These are phyloP conservation scores for Apiotrichum veenhuisii DNA, from an alignment of 1,284 basidiomycete genomes.

Conservation along the genomic window DNA sequence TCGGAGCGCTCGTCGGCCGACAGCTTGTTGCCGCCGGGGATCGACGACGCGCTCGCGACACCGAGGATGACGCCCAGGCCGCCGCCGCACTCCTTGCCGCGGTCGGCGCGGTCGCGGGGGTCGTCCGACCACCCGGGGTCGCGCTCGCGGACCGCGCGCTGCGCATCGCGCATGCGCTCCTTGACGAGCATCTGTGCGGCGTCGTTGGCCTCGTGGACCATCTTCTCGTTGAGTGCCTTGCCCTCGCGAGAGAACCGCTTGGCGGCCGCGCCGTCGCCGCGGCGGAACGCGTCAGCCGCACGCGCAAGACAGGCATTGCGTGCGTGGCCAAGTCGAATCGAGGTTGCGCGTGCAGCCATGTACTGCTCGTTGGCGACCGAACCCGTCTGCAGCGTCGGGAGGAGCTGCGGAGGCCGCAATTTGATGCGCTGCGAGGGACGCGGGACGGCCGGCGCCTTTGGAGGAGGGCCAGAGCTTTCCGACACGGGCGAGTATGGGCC, in stretches of 20 bases:
- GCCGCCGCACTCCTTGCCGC: conserved; percentile 74
- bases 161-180: conserved; percentile 70
- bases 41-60: conserved; percentile 61
- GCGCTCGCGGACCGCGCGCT: conserved; percentile 66
- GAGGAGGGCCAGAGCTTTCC: not conserved
- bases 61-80: conserved; percentile 81
- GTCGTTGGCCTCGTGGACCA: conserved; percentile 74
- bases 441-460: conserved; percentile 53
- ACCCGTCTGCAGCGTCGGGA: conserved; percentile 85
- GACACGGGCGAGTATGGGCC: conserved; percentile 14
- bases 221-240: conserved; percentile 84
- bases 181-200: conserved; percentile 74
- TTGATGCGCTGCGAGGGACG: conserved; percentile 76
- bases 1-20: conserved; percentile 79
- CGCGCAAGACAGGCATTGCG: conserved; percentile 91
- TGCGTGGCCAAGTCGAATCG: conserved; percentile 84
- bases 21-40: conserved; percentile 55
- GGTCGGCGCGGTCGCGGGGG: conserved; percentile 66
- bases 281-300: conserved; percentile 90
- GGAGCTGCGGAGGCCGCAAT: conserved; percentile 71
- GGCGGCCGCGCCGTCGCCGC: conserved; percentile 89
- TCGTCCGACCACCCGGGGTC: conserved; percentile 78
- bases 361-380: conserved; percentile 74
- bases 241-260: conserved; percentile 91
- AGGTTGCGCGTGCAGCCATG: conserved; percentile 77